A percentile compares a stretch with the other conserved stretches of the same genome.
phyloP scores from a whole-genome alignment of 768 basidiomycete species.

The Gelatoporia subvermispora region DNA sequence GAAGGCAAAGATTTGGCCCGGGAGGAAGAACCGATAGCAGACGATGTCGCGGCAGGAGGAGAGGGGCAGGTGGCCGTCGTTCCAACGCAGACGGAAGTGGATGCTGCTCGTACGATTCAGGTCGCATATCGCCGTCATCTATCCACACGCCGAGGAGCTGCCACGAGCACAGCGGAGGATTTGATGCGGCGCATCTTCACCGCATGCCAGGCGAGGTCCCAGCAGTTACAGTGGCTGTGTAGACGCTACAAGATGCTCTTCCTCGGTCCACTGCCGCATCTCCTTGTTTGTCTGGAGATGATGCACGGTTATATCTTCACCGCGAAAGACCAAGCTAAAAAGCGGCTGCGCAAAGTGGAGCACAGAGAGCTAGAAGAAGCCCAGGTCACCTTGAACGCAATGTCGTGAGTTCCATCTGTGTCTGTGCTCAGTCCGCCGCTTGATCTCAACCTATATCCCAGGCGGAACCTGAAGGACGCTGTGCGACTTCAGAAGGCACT shows the following conservation, averaged over 20 bases:
- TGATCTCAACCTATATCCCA: background rate
- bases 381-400: slow-evolving; percentile 1
- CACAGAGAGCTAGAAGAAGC: slow-evolving; percentile 11
- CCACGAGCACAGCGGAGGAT: background rate
- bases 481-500: slow-evolving; percentile 12
- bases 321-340: background rate
- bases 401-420: slow-evolving; percentile 5
- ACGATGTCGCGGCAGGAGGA: background rate
- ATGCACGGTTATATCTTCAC: background rate
- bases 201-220: background rate
- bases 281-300: slow-evolving; percentile 1
- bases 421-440: background rate
- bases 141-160: background rate
- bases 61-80: background rate
- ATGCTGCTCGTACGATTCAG: background rate
- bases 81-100: background rate
- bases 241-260: slow-evolving; percentile 1
- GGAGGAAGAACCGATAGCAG: too few relatives aligned
- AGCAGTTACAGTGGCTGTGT: background rate
- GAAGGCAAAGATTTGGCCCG: too few relatives aligned
- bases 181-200: background rate
- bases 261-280: slow-evolving; percentile 2
- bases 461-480: slow-evolving; percentile 5
- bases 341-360: background rate
- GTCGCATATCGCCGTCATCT: background rate